Percentiles rank a stretch among this genome's conserved stretches.
Conservation (phyloP, 2,329 filamentous ascomycete genomes). For the Dothiorella sarmentorum region DNA sequence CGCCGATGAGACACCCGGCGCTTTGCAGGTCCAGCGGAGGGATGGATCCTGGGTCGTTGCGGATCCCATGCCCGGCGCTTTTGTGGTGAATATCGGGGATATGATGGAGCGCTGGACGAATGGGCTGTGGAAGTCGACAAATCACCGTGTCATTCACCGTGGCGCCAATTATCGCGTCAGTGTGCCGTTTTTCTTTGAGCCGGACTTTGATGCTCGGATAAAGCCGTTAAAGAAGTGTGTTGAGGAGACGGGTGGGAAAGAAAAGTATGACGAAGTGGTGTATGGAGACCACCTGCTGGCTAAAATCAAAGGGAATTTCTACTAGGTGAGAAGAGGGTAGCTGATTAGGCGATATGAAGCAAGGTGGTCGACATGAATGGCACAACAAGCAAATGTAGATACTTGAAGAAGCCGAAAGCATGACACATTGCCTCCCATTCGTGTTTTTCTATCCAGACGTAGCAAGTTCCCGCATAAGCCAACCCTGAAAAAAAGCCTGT, state of each 20-base stretch:
- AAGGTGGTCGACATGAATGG: too few relatives aligned
- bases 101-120: constrained; percentile 48
- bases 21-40: constrained; percentile 20
- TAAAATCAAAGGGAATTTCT: constrained; percentile 44
- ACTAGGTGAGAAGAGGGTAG: neutral
- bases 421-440: constrained; percentile 1
- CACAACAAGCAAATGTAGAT: neutral
- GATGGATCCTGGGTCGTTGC: constrained; percentile 42
- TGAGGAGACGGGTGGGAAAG: constrained; percentile 28
- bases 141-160: constrained; percentile 46
- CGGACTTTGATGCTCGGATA: constrained; percentile 41
- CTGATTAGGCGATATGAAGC: neutral
- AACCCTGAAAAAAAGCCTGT: constrained; percentile 2
- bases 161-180: constrained; percentile 38
- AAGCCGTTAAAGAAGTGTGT: constrained; percentile 40
- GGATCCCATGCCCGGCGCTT: constrained; percentile 43
- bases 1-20: constrained; percentile 41
- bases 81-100: constrained; percentile 51
- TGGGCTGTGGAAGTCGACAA: constrained; percentile 42
- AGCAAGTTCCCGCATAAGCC: constrained; percentile 5
- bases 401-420: neutral
- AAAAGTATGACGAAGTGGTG: constrained; percentile 32
- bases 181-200: constrained; percentile 51
- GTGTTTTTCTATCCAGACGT: constrained; percentile 12
- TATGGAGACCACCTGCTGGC: constrained; percentile 44